phyloP scores from a whole-genome alignment of 2,329 filamentous ascomycete species.

The Neofusicoccum sp. region DNA sequence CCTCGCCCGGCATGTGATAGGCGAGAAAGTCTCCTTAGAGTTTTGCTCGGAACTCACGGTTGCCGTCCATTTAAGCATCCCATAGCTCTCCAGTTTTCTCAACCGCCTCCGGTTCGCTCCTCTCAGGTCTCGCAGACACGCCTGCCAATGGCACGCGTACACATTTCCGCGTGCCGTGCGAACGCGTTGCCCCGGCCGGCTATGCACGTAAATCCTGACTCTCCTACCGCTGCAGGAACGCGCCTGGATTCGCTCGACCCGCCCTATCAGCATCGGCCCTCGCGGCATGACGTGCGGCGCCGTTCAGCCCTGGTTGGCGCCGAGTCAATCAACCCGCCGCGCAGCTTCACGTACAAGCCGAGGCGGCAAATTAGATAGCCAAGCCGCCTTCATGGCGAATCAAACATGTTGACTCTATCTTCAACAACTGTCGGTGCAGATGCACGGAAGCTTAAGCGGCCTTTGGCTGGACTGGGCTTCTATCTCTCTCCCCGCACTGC shows the following conservation, averaged over 20 bases:
- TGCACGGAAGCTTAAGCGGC: no score
- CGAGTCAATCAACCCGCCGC: no score
- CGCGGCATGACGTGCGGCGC: background rate
- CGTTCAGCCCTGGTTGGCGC: no score
- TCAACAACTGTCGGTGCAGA: no score
- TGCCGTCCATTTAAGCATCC: background rate
- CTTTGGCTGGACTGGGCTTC: no score
- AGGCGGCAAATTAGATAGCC: no score
- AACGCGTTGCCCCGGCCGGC: background rate
- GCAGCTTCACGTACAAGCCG: no score
- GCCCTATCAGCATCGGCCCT: no score
- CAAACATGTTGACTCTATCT: no score
- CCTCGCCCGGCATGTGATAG: background rate
- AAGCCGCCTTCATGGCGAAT: no score
- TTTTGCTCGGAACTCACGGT: background rate
- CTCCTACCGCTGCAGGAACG: constrained; percentile 8
- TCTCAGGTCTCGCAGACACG: background rate
- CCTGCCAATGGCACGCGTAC: background rate
- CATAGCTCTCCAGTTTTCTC: background rate
- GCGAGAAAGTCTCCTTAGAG: background rate
- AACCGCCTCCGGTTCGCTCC: background rate
- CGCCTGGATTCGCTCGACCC: constrained; percentile 6
- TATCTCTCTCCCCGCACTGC: no score
- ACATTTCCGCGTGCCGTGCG: background rate
- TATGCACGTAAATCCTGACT: constrained; percentile 2